These are phyloP conservation scores for Cladosporium cucumerinum DNA, from an alignment of 2,329 filamentous ascomycete genomes.

Conservation along the genomic window DNA sequence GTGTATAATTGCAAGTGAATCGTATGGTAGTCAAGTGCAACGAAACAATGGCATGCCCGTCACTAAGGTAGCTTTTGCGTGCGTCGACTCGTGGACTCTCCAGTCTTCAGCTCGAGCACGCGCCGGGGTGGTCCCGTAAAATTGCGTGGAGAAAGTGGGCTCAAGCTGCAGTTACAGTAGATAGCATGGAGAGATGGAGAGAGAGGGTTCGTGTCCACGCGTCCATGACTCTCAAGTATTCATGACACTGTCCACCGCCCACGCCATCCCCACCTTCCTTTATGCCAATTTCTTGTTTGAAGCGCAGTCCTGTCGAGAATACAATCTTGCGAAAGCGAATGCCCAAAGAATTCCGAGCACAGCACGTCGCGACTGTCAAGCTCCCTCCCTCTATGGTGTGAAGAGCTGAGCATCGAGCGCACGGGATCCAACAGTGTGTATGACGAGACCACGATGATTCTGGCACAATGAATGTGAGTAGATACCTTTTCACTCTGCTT, in stretches of 20 bases:
- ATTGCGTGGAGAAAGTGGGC: background rate
- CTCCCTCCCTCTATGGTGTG: background rate
- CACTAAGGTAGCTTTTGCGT: too few species aligned
- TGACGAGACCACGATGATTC: background rate
- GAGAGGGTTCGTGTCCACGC: too few species aligned
- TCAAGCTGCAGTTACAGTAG: too few species aligned
- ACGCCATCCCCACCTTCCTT: background rate
- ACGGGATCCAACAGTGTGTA: background rate
- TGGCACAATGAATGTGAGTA: constrained; percentile 3
- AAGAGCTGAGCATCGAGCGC: background rate
- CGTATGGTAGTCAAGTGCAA: background rate
- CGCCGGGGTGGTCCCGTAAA: too few species aligned
- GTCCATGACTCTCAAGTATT: background rate
- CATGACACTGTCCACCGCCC: background rate
- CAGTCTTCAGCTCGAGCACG: background rate
- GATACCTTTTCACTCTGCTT: background rate
- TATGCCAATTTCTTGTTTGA: background rate
- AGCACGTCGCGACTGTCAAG: background rate
- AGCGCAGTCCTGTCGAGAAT: background rate
- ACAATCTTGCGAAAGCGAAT: background rate
- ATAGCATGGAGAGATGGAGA: background rate
- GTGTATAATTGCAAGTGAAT: background rate
- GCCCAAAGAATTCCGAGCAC: background rate
- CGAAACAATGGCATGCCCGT: too few species aligned
- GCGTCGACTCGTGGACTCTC: too few species aligned